A percentile compares a stretch with the other conserved stretches of the same genome.
Conservation (phyloP, 2,329 filamentous ascomycete genomes). For the Didymosphaeria variabile region DNA sequence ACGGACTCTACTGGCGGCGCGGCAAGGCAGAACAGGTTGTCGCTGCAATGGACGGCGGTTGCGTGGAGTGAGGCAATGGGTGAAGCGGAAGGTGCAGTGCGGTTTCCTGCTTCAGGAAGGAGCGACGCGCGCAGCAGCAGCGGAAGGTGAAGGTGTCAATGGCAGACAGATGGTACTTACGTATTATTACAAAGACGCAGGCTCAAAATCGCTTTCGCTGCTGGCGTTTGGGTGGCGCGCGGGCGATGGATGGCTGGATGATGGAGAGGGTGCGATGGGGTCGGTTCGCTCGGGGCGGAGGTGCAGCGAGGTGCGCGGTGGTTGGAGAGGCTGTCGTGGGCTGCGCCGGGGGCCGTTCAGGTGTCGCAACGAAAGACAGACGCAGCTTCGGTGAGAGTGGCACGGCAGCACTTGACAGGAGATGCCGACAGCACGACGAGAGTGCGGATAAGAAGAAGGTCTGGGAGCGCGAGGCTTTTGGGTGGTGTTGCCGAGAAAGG, state of each 20-base stretch:
- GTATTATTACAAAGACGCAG: slow-evolving; percentile 34
- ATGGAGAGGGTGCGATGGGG: slow-evolving; percentile 34
- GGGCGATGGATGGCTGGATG: slow-evolving; percentile 40
- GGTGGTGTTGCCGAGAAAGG: slow-evolving; percentile 15
- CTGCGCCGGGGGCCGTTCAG: slow-evolving; percentile 24
- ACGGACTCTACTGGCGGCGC: slow-evolving; percentile 2
- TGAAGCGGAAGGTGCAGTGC: slow-evolving; percentile 1
- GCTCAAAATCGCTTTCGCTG: slow-evolving; percentile 15
- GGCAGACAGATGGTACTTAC: slow-evolving; percentile 35
- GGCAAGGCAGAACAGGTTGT: slow-evolving; percentile 1
- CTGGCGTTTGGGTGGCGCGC: slow-evolving; percentile 18
- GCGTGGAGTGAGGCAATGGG: not conserved
- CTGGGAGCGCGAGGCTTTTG: slow-evolving; percentile 16
- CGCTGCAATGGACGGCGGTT: not conserved
- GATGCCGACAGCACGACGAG: slow-evolving; percentile 26
- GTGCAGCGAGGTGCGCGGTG: slow-evolving; percentile 37
- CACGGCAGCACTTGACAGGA: slow-evolving; percentile 35
- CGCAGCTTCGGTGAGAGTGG: slow-evolving; percentile 28
- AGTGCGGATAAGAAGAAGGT: slow-evolving; percentile 24
- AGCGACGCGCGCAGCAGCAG: slow-evolving; percentile 13
- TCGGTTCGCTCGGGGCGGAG: slow-evolving; percentile 40
- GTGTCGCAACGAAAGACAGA: slow-evolving; percentile 38
- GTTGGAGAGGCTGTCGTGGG: slow-evolving; percentile 30
- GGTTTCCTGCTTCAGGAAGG: slow-evolving; percentile 18
- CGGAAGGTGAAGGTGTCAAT: slow-evolving; percentile 17